Conservation (phyloP, 1,284 basidiomycete genomes). For the Cryptococcus maquisensis region DNA sequence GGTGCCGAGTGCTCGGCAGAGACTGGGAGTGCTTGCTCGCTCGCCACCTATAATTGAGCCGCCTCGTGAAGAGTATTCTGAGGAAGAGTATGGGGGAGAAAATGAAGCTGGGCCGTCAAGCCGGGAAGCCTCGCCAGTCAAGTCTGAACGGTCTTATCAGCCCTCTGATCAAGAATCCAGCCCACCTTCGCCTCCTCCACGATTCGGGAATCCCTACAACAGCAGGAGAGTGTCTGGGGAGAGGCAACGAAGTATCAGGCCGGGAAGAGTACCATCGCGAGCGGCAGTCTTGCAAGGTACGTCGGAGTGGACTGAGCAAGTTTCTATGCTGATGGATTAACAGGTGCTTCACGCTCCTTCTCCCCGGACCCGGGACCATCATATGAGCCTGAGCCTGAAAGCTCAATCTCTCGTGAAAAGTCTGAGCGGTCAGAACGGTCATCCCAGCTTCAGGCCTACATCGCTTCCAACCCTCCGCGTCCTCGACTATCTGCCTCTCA, state of each 20-base stretch:
- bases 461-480: constrained; percentile 2
- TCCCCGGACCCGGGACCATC: neutral
- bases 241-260: neutral
- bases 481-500: neutral
- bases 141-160: neutral
- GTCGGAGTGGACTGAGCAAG: constrained; percentile 10
- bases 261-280: constrained; percentile 16
- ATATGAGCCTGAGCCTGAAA: neutral
- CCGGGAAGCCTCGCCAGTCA: neutral
- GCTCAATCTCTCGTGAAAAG: neutral
- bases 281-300: constrained; percentile 18
- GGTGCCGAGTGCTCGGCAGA: neutral
- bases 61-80: neutral
- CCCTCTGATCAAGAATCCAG: constrained; percentile 13
- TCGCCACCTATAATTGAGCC: neutral
- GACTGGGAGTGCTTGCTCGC: neutral
- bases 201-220: constrained; percentile 34
- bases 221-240: constrained; percentile 12
- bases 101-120: constrained; percentile 6
- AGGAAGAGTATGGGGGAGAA: constrained; percentile 6
- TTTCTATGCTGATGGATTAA: neutral
- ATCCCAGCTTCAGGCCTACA: constrained; percentile 2
- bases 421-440: neutral
- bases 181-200: constrained; percentile 39
- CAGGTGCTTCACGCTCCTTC: constrained; percentile 17